Evolutionary conservation across 352 stramenopile genomes (phyloP), one percentile per base, ranked within the genome.

Genomic region (Globisporangium camurandrum): DNA sequence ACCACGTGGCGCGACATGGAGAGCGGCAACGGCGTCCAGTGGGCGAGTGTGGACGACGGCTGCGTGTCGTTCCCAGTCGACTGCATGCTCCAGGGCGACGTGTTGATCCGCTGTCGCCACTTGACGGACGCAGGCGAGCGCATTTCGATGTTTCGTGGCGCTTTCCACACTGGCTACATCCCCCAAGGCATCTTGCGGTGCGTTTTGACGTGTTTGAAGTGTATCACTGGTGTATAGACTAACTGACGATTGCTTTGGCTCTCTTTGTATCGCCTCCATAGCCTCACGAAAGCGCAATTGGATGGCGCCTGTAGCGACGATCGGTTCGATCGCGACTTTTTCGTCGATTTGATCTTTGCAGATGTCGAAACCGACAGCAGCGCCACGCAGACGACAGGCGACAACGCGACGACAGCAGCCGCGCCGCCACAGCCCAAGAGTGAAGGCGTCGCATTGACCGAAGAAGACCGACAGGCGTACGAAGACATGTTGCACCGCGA

Each of bases 101-200:
- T 98, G 47, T 67, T 99, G 9, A 76, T 99, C 24, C 93, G 96
- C 31, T 98, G 95, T 69, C 86, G 96, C 31, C 96, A 99, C 60
- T 65, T 98, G 16, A 97, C 89, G 19, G 76, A 92, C 51, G 57
- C 69, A 48, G 82, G 85, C 24, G 72, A 96, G 62, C 76, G 93
- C 0, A 71, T 98, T 38, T 96, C 80, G 14, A 99, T 99, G 93
- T 99, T 99, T 66, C 87, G 96, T 47, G 94, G 92, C 9, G 95
- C 92, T 14, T 98, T 99, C 64, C 96, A 99, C 72, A 98, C 95
- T n/a, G 95, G 96, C 2, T 99, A 98, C 62, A 95, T 98, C 37
- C 93, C 94, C 5, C 84, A 95, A 30, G 93, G 94, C 19, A 96
- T 98, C 41, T 67, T 99, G 42, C 67, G 95, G 67, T 92, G 70